phyloP scores from a whole-genome alignment of 495 filamentous ascomycete genomes.

The Penicillium canariense region DNA sequence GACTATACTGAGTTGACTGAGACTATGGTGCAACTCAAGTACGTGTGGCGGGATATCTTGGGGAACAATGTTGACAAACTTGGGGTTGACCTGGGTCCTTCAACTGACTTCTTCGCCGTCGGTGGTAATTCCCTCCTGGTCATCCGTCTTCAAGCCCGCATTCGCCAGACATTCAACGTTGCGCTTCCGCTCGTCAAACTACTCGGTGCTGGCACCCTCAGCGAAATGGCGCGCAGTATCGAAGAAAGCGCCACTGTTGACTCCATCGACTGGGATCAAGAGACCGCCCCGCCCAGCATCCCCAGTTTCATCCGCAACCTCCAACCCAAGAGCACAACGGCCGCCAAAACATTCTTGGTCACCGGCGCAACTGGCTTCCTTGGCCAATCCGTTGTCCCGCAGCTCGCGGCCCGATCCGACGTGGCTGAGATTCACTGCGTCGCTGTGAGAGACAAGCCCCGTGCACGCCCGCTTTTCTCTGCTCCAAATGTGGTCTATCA shows the following conservation, averaged over 20 bases:
- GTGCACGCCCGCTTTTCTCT: neutral
- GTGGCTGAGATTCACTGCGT: constrained; percentile 10
- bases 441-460: constrained; percentile 7
- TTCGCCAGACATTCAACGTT: constrained; percentile 20
- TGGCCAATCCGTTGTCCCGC: constrained; percentile 4
- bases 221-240: constrained; percentile 23
- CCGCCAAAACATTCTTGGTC: neutral
- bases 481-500: constrained; percentile 9
- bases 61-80: constrained; percentile 8
- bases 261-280: constrained; percentile 30
- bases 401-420: neutral
- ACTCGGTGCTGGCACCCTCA: constrained; percentile 21
- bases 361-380: constrained; percentile 23
- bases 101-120: constrained; percentile 30
- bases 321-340: too few species aligned
- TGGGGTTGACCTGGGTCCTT: constrained; percentile 11
- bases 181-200: constrained; percentile 21
- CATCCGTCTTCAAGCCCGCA: constrained; percentile 20
- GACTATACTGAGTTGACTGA: constrained; percentile 22
- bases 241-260: constrained; percentile 11
- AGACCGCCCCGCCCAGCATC: constrained; percentile 24
- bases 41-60: constrained; percentile 30
- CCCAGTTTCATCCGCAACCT: too few species aligned
- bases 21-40: constrained; percentile 19
- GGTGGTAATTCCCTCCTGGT: constrained; percentile 37